These are phyloP conservation scores for Polychaeton citri DNA, from an alignment of 2,329 filamentous ascomycete genomes.

Conservation along the genomic window DNA sequence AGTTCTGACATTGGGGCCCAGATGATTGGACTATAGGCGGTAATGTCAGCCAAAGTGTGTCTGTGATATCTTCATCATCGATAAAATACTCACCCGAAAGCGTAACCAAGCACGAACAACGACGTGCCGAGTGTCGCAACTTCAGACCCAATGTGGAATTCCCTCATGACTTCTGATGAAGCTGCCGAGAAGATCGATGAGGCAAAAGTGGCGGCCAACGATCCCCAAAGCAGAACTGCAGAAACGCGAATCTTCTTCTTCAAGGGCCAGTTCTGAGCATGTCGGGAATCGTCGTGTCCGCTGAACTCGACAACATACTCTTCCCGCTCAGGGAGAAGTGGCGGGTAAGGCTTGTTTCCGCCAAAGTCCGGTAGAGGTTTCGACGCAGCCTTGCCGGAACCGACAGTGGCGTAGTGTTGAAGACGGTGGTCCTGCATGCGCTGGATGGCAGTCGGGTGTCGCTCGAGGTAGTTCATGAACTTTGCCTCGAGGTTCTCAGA, in stretches of 20 bases:
- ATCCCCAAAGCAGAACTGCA: conserved; percentile 58
- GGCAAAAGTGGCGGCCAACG: conserved; percentile 54
- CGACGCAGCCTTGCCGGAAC: conserved; percentile 31
- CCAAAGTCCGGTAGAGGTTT: conserved; percentile 56
- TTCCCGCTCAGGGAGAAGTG: conserved; percentile 53
- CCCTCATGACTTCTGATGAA: conserved; percentile 26
- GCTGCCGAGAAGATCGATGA: conserved; percentile 28
- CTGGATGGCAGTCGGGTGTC: conserved; percentile 54
- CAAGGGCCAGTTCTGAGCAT: conserved; percentile 77
- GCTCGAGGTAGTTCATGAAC: conserved; percentile 39
- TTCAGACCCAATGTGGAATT: conserved; percentile 29
- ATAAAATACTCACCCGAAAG: conserved; percentile 9
- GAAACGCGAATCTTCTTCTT: conserved; percentile 59
- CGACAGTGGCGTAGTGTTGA: conserved; percentile 63
- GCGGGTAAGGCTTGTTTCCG: conserved; percentile 61
- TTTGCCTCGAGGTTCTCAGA: conserved; percentile 28
- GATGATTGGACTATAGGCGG: conserved; percentile 21
- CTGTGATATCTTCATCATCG: not conserved
- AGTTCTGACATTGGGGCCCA: conserved; percentile 38
- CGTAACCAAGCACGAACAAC: conserved; percentile 27
- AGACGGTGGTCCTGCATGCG: conserved; percentile 58
- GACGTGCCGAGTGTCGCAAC: conserved; percentile 24
- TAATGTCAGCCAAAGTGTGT: not conserved
- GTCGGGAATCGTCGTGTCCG: conserved; percentile 67
- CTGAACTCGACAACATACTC: conserved; percentile 75